Conservation (phyloP, 108 stramenopile species). For the Discostella pseudostelligera region DNA sequence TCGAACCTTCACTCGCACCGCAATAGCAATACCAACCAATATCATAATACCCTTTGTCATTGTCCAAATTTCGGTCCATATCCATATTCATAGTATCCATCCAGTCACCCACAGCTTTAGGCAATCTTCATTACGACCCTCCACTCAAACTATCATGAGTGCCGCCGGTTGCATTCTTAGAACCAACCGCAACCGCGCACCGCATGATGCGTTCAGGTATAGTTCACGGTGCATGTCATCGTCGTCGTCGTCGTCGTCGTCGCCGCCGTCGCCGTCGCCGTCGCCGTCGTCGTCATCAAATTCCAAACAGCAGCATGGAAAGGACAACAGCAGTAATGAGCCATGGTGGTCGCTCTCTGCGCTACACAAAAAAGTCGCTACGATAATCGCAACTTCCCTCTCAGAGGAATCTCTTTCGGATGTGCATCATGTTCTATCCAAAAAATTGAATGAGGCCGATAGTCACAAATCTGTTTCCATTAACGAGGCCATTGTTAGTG, state of each 20-base stretch:
- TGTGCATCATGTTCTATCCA: slow-evolving; percentile 19
- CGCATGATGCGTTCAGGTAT: no score
- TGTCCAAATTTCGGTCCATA: no score
- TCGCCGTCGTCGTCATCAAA: slow-evolving; percentile 1
- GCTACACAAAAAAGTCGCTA: slow-evolving; percentile 26
- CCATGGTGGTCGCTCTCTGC: slow-evolving; percentile 32
- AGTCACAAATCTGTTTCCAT: slow-evolving; percentile 23
- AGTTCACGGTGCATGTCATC: neutral
- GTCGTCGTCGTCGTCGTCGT: slow-evolving; percentile 14
- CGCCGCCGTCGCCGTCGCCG: neutral
- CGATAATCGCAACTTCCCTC: slow-evolving; percentile 21
- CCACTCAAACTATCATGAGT: no score
- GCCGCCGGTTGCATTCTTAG: no score
- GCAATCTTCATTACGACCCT: no score
- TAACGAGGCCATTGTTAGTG: slow-evolving; percentile 25
- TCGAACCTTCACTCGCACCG: no score
- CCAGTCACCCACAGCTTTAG: no score
- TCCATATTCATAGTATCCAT: no score
- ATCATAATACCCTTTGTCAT: no score
- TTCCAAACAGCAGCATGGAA: neutral
- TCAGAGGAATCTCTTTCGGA: slow-evolving; percentile 15
- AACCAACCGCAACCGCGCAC: no score
- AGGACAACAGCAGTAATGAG: slow-evolving; percentile 1
- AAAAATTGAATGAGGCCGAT: slow-evolving; percentile 10
- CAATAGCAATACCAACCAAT: no score